Base-by-base conservation (phyloP, 345 rosid genomes). In the Hibiscus syriacus region DNA sequence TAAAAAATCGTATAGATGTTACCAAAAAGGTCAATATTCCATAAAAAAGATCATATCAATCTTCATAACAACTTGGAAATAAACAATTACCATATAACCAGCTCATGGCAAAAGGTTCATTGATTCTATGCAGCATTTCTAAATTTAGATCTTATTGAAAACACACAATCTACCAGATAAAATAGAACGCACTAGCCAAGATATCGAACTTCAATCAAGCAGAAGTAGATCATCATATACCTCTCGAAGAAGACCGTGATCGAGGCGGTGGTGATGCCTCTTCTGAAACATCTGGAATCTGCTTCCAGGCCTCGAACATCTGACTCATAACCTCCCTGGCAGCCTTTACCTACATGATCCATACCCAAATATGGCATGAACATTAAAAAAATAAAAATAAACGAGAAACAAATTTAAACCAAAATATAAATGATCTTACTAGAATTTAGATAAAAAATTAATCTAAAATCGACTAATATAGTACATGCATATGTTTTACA, bases 251-350 rank as follows among this genome's bases (percentile, higher is more conserved):
- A 68, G 86, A 74, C 70, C 67, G 75, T 0, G 96, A 86, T 71
- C 73, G 70, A n/a, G 85, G 87, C 5, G 82, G 89, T 6, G 96
- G 94, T 10, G 91, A 89, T 12, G 64, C 81, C 69, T 85, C 96
- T 17, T 87, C 90, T 0, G 92, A 85, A 70, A 90, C 72, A 87
- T 93, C 98, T 0, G 96, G 92, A 50, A 93, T 83, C 81, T 86
- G 88, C 79, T 85, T 90, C 98, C 98, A 93, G 1, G 92, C 92
- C 71, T 93, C 92, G 68, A 93, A 72, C 90, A 84, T 85, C 83
- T 89, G 85, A 72, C 53, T 81, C 96, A 93, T 90, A 78, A 84
- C 96, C 67, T 90, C 97, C 84, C 98, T 87, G 12, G 82, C 88
- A 48, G 89, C 91, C 85, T 87, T 93, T 75, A 90, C 97, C 98